Conservation (phyloP, 2,329 filamentous ascomycete species). For the Colletotrichum brevisporum region DNA sequence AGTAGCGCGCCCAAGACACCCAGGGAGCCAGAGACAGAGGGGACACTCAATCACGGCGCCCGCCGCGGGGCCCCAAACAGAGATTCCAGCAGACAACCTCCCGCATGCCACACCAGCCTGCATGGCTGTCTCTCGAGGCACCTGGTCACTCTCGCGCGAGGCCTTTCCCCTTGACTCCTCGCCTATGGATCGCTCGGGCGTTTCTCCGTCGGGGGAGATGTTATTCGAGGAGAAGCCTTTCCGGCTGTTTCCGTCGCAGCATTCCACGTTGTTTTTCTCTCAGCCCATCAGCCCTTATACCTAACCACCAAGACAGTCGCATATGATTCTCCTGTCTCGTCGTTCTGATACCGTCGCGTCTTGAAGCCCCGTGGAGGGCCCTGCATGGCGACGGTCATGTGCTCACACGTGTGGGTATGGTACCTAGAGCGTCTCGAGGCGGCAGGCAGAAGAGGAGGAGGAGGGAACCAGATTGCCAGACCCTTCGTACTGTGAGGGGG, state of each 20-base stretch:
- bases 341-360: conserved; percentile 6
- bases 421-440: conserved; percentile 3
- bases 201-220: background rate
- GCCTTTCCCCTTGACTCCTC: conserved; percentile 5
- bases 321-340: conserved; percentile 4
- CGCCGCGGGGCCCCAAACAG: background rate
- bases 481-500: conserved; percentile 24
- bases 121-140: background rate
- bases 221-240: background rate
- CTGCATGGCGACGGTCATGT: conserved; percentile 4
- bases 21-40: conserved; percentile 34
- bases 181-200: conserved; percentile 1
- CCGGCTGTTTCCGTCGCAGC: conserved; percentile 18
- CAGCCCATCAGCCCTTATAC: conserved; percentile 9
- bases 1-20: conserved; percentile 34
- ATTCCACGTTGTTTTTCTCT: conserved; percentile 12
- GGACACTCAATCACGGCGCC: background rate
- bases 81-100: conserved; percentile 20
- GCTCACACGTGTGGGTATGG: background rate
- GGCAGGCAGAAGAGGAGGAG: background rate
- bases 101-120: conserved; percentile 14
- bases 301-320: conserved; percentile 4
- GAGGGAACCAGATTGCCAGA: background rate
- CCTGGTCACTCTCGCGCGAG: background rate
- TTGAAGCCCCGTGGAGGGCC: conserved; percentile 22